Conservation (phyloP, 176 grass and related monocot species). For the Bonia amplexicaulis region DNA sequence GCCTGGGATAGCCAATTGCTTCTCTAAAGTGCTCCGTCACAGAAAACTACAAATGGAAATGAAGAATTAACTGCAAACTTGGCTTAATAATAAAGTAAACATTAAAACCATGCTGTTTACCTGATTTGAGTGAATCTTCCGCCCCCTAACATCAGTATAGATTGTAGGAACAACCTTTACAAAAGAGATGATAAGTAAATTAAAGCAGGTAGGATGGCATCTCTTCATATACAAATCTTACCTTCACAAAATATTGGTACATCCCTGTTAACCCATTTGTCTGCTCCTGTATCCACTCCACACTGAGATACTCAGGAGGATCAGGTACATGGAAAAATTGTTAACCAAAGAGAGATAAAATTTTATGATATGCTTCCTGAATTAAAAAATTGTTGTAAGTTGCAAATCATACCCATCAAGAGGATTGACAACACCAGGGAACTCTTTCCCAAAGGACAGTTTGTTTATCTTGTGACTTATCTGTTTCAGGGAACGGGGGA, state of each 20-base stretch:
- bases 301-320: slow-evolving; percentile 50
- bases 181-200: slow-evolving; percentile 3
- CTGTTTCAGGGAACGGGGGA: slow-evolving; percentile 46
- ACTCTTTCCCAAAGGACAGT: slow-evolving; percentile 94
- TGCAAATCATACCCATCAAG: slow-evolving; percentile 82
- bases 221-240: slow-evolving; percentile 30
- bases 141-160: slow-evolving; percentile 89
- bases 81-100: slow-evolving; percentile 26
- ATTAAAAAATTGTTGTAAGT: background rate
- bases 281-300: slow-evolving; percentile 74
- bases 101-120: slow-evolving; percentile 29
- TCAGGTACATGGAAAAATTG: slow-evolving; percentile 31
- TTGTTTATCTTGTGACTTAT: slow-evolving; percentile 99
- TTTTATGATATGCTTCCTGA: background rate
- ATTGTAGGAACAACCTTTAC: slow-evolving; percentile 98
- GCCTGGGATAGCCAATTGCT: slow-evolving; percentile 83
- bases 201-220: background rate
- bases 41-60: slow-evolving; percentile 77
- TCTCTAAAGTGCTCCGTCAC: slow-evolving; percentile 98
- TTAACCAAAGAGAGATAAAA: slow-evolving; percentile 11
- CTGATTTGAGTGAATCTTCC: slow-evolving; percentile 97
- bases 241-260: slow-evolving; percentile 99
- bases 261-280: slow-evolving; percentile 67
- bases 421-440: slow-evolving; percentile 94
- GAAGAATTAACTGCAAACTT: slow-evolving; percentile 27